Percentiles rank a stretch among this genome's conserved stretches.
Conservation (phyloP, 371 early-diverging fungal species). For the Circinella minor region DNA sequence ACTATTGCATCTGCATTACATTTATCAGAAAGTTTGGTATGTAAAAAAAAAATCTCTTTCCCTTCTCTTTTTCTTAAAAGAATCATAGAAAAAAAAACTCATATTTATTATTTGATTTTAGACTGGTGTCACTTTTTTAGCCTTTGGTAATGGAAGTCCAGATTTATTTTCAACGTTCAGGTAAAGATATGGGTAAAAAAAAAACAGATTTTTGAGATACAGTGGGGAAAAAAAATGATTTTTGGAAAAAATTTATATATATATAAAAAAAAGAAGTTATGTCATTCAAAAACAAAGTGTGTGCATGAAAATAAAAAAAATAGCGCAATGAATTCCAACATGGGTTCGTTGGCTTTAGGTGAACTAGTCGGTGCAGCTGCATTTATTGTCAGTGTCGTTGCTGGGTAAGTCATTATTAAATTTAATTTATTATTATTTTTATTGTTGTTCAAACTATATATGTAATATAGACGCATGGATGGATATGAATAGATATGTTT, state of each 20-base stretch:
- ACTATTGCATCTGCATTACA: conserved; percentile 66
- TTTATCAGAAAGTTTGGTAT: conserved; percentile 70
- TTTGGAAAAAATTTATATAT: no score
- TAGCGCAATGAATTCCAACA: conserved; percentile 73
- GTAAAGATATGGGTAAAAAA: conserved; percentile 13
- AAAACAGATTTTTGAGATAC: neutral
- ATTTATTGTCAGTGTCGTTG: conserved; percentile 77
- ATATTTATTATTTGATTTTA: conserved; percentile 20
- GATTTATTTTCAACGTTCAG: conserved; percentile 80
- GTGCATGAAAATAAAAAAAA: neutral
- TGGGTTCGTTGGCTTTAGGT: conserved; percentile 80
- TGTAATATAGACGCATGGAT: no score
- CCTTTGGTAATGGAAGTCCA: conserved; percentile 88
- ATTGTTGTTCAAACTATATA: neutral
- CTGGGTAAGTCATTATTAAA: conserved; percentile 41
- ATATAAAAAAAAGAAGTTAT: neutral
- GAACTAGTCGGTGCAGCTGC: conserved; percentile 83
- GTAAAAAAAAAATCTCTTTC: neutral
- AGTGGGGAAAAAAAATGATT: no score
- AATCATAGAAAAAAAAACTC: neutral
- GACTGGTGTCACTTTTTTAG: conserved; percentile 88
- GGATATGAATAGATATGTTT: neutral
- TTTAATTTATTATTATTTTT: neutral
- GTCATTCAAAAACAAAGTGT: conserved; percentile 4
- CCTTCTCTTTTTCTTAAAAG: neutral